These are phyloP conservation scores for Umbelopsis isabellina DNA, from an alignment of 192 early-diverging fungal genomes.

Conservation along the genomic window DNA sequence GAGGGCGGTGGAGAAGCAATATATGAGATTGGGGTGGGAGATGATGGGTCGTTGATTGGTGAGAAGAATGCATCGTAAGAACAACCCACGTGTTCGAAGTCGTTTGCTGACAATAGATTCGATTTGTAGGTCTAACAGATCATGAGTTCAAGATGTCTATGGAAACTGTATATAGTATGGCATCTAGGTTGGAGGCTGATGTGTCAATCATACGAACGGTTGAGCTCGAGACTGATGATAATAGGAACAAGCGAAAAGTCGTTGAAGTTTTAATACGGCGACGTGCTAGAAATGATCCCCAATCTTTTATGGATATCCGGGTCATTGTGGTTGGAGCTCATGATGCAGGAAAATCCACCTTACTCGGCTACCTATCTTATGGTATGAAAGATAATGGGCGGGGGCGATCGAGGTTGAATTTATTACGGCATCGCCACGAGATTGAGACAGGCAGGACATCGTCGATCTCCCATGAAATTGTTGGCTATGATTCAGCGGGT, in stretches of 20 bases:
- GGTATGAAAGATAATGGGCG: constrained; percentile 84
- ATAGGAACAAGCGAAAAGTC: constrained; percentile 43
- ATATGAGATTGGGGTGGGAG: constrained; percentile 89
- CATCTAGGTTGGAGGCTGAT: constrained; percentile 63
- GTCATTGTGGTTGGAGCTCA: constrained; percentile 83
- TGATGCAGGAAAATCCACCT: constrained; percentile 84
- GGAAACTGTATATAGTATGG: constrained; percentile 67
- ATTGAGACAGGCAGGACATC: constrained; percentile 91
- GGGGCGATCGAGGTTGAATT: constrained; percentile 81
- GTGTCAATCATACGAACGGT: constrained; percentile 62
- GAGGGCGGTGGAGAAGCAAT: constrained; percentile 87
- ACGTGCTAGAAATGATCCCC: constrained; percentile 52
- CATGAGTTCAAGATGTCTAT: constrained; percentile 65
- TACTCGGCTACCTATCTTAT: constrained; percentile 82
- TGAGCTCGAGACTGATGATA: constrained; percentile 30
- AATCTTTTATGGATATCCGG: constrained; percentile 78
- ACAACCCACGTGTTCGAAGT: not conserved
- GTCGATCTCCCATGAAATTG: constrained; percentile 82
- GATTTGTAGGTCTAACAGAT: constrained; percentile 46
- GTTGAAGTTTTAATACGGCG: constrained; percentile 79
- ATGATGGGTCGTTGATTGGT: constrained; percentile 80
- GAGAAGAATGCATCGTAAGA: not conserved
- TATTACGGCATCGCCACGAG: constrained; percentile 91
- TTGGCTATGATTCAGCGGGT: constrained; percentile 80
- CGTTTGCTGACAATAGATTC: not conserved